These are phyloP conservation scores for Kuraishia borneana DNA, from an alignment of 805 yeast genomes.

Conservation along the genomic window DNA sequence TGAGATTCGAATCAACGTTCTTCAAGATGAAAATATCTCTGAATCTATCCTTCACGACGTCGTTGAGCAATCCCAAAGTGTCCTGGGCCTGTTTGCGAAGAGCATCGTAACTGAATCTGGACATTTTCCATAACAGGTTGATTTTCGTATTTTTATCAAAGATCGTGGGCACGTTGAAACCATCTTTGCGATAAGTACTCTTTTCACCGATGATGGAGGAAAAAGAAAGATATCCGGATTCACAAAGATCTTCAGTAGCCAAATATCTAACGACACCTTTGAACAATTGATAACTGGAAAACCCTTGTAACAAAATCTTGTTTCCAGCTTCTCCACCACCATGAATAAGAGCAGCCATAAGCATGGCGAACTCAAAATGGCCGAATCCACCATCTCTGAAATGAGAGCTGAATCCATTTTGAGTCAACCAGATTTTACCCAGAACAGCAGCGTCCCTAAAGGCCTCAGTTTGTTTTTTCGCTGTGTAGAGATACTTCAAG, in stretches of 20 bases:
- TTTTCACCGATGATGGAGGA: constrained; percentile 36
- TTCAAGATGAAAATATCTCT: constrained; percentile 63
- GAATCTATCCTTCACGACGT: constrained; percentile 76
- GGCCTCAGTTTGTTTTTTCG: constrained; percentile 65
- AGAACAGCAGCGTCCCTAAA: constrained; percentile 81
- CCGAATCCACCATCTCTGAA: constrained; percentile 74
- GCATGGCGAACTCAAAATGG: constrained; percentile 73
- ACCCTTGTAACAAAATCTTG: constrained; percentile 73
- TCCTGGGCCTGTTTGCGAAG: constrained; percentile 57
- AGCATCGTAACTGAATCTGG: constrained; percentile 49
- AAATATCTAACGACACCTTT: constrained; percentile 77
- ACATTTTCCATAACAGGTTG: constrained; percentile 75
- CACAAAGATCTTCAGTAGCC: constrained; percentile 65
- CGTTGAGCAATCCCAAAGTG: constrained; percentile 60
- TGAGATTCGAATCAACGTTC: constrained; percentile 38
- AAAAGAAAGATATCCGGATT: constrained; percentile 57
- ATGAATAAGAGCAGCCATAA: constrained; percentile 70
- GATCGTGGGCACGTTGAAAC: constrained; percentile 64
- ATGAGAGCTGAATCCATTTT: constrained; percentile 66
- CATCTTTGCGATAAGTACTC: constrained; percentile 38
- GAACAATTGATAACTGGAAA: constrained; percentile 86
- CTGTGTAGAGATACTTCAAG: constrained; percentile 63
- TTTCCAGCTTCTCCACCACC: constrained; percentile 77
- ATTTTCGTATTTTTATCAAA: constrained; percentile 70
- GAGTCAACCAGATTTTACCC: constrained; percentile 85